Conservation (phyloP, 176 grass and related monocot species). For the Miscanthus lutarioriparius region DNA sequence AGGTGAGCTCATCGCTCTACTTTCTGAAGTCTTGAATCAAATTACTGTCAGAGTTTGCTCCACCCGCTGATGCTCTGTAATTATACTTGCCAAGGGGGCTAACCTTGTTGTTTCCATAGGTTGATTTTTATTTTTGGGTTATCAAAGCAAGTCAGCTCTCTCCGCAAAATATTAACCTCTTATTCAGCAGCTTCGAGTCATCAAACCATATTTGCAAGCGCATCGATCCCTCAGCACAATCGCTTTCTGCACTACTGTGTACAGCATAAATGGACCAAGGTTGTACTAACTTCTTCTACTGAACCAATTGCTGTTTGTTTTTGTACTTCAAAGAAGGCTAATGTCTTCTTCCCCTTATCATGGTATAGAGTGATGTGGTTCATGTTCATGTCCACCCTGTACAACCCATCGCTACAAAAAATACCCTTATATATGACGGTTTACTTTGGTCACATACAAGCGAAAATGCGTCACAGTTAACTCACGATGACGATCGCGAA, state of each 20-base stretch:
- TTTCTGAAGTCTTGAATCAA: conserved; percentile 1
- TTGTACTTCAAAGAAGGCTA: conserved; percentile 6
- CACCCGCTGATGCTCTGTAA: not conserved
- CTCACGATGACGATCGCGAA: too few relatives aligned
- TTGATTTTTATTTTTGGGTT: conserved; percentile 96
- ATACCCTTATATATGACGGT: too few relatives aligned
- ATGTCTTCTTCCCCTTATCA: not conserved
- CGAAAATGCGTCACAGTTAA: too few relatives aligned
- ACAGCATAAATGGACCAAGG: conserved; percentile 98
- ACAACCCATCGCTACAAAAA: too few relatives aligned
- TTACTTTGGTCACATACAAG: too few relatives aligned
- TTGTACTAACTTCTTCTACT: conserved; percentile 8
- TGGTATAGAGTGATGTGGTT: conserved; percentile 76
- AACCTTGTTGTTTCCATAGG: conserved; percentile 44
- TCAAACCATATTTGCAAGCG: conserved; percentile 90
- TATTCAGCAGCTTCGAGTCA: conserved; percentile 64
- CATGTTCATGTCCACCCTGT: conserved; percentile 68
- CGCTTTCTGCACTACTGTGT: conserved; percentile 80
- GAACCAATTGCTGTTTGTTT: conserved; percentile 18
- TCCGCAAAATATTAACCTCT: conserved; percentile 81
- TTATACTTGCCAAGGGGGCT: not conserved
- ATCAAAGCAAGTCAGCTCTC: conserved; percentile 70
- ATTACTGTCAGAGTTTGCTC: not conserved
- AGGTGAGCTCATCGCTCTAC: conserved; percentile 61
- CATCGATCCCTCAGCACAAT: conserved; percentile 95